These are phyloP conservation scores for Epichloe glyceriae DNA, from an alignment of 2,329 filamentous ascomycete genomes.

Conservation along the genomic window DNA sequence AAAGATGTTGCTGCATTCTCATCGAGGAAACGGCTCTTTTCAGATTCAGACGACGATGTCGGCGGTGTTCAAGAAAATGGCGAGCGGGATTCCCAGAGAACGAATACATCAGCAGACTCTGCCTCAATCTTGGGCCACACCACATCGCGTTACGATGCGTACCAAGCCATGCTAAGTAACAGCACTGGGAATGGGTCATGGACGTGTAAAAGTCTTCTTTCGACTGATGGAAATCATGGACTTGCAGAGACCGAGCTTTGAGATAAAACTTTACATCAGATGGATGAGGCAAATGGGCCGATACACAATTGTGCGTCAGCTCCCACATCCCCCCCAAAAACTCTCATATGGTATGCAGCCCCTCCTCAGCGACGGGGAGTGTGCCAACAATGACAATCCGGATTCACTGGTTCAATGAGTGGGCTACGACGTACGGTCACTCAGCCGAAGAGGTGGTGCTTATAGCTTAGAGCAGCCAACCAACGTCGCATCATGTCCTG, in stretches of 20 bases:
- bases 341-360: not conserved
- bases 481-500: too few species aligned
- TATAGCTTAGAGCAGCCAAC: not conserved
- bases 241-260: constrained; percentile 20
- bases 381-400: not conserved
- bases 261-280: not conserved
- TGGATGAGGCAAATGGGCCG: not conserved
- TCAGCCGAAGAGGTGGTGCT: not conserved
- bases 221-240: constrained; percentile 21
- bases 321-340: not conserved
- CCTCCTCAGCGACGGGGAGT: not conserved
- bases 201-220: constrained; percentile 21
- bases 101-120: not conserved
- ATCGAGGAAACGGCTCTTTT: not conserved
- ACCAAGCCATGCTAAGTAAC: constrained; percentile 19
- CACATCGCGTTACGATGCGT: constrained; percentile 18
- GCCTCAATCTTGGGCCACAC: constrained; percentile 10
- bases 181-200: constrained; percentile 14
- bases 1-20: not conserved
- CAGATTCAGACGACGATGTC: not conserved
- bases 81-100: constrained; percentile 1
- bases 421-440: not conserved
- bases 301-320: not conserved
- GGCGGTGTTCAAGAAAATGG: not conserved
- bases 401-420: not conserved